Conservation (phyloP, 495 filamentous ascomycete species). For the Penicillium angulare region DNA sequence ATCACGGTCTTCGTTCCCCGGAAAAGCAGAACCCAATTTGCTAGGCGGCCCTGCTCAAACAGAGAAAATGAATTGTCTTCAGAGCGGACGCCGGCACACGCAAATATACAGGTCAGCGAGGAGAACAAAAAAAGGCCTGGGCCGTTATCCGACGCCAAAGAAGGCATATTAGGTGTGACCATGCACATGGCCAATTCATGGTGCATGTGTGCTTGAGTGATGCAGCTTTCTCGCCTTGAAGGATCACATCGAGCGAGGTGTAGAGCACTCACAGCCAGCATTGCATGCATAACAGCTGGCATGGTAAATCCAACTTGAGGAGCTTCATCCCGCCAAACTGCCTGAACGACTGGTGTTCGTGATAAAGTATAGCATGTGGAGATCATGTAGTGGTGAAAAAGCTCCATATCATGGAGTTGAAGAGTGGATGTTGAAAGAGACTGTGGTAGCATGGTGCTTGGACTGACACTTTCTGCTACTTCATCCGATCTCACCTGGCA, state of each 20-base stretch:
- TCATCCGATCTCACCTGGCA: not conserved
- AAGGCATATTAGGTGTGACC: not conserved
- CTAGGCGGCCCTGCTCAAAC: conserved; percentile 33
- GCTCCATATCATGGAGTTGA: conserved; percentile 1
- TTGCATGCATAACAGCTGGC: conserved; percentile 1
- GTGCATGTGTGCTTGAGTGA: not conserved
- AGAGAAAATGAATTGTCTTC: conserved; percentile 30
- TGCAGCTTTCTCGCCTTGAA: not conserved
- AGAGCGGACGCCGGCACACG: conserved; percentile 16
- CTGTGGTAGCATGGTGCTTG: not conserved
- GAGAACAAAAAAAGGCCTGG: conserved; percentile 19
- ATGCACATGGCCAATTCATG: not conserved
- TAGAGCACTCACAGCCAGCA: not conserved
- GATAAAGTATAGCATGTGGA: conserved; percentile 3
- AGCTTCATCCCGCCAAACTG: conserved; percentile 1
- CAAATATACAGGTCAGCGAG: conserved; percentile 25
- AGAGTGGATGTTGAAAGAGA: not conserved
- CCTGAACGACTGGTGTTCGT: not conserved
- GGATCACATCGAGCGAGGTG: not conserved
- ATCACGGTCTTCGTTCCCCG: conserved; percentile 39
- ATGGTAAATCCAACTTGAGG: conserved; percentile 2
- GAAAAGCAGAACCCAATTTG: conserved; percentile 41
- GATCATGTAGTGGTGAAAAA: conserved; percentile 3
- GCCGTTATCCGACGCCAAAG: not conserved
- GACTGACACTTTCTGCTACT: not conserved